Percentiles rank a stretch among this genome's conserved stretches.
Evolutionary conservation across 2,329 filamentous ascomycete species (phyloP).

Genomic region (Diatrype stigma): DNA sequence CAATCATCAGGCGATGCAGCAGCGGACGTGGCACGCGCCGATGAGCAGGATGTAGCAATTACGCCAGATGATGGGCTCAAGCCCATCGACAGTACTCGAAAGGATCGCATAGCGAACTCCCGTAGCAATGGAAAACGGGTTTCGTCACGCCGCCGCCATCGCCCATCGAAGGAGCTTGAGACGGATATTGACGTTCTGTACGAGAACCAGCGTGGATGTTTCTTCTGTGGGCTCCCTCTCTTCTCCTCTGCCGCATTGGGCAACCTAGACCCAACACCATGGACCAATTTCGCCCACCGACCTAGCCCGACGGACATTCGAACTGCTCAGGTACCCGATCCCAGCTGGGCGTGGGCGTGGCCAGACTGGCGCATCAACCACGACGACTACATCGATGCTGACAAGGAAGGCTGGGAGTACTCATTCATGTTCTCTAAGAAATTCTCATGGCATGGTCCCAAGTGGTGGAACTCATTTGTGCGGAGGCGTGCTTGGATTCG

Average conservation of each 20-base stretch:
- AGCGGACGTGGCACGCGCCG: slow-evolving; percentile 13
- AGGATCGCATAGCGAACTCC: slow-evolving; percentile 3
- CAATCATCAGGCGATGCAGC: slow-evolving; percentile 6
- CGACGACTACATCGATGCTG: slow-evolving; percentile 65
- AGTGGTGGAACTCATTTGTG: slow-evolving; percentile 96
- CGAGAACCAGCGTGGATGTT: slow-evolving; percentile 90
- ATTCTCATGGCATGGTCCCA: slow-evolving; percentile 83
- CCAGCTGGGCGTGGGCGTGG: slow-evolving; percentile 88
- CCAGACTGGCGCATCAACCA: slow-evolving; percentile 61
- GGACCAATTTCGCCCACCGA: slow-evolving; percentile 69
- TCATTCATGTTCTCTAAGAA: slow-evolving; percentile 75
- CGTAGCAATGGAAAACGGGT: slow-evolving; percentile 5
- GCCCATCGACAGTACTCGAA: slow-evolving; percentile 1
- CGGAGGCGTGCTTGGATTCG: slow-evolving; percentile 83
- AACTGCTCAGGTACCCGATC: slow-evolving; percentile 89
- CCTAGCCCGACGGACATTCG: slow-evolving; percentile 64
- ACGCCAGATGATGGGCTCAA: slow-evolving; percentile 2
- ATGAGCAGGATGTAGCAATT: slow-evolving; percentile 5
- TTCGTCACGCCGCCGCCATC: slow-evolving; percentile 2
- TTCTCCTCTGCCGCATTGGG: slow-evolving; percentile 85
- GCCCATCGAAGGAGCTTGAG: slow-evolving; percentile 30
- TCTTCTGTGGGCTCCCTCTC: slow-evolving; percentile 83
- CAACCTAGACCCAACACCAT: slow-evolving; percentile 78
- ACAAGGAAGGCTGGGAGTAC: slow-evolving; percentile 95
- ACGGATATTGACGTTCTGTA: slow-evolving; percentile 81